These are phyloP conservation scores for Arachnomyces sp. DNA, from an alignment of 2,329 filamentous ascomycete genomes.

Conservation along the genomic window DNA sequence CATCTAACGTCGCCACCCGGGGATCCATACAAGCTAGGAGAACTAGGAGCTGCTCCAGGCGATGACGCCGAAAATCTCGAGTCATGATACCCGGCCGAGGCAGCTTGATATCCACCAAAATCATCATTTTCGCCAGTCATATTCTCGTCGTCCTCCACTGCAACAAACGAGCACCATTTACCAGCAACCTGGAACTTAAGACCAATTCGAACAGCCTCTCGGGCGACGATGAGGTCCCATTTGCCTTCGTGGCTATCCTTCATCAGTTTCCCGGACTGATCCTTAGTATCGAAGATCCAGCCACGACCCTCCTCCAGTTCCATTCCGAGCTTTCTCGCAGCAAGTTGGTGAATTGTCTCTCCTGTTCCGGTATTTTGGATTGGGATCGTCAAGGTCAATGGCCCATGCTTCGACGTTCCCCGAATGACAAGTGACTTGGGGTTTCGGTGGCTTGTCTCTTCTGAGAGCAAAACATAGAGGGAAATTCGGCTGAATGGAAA, in stretches of 20 bases:
- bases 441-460: constrained; percentile 37
- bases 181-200: constrained; percentile 58
- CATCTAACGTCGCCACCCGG: neutral
- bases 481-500: constrained; percentile 59
- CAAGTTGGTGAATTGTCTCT: constrained; percentile 60
- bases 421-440: constrained; percentile 51
- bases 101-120: neutral
- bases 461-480: constrained; percentile 57
- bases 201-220: constrained; percentile 58
- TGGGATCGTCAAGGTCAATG: constrained; percentile 57
- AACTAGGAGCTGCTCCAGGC: too few relatives aligned
- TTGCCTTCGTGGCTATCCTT: constrained; percentile 41
- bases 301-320: constrained; percentile 64
- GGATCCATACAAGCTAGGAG: neutral
- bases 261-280: constrained; percentile 35
- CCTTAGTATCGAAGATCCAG: constrained; percentile 51
- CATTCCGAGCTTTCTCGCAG: constrained; percentile 56
- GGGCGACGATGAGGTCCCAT: constrained; percentile 54
- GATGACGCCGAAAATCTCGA: neutral
- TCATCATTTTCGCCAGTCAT: neutral
- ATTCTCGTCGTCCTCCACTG: constrained; percentile 33
- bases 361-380: constrained; percentile 43
- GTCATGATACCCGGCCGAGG: neutral
- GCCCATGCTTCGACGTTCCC: constrained; percentile 49
- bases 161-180: constrained; percentile 67